Evolutionary conservation across 148 eudicot genomes (phyloP).

Genomic region (Arctostaphylos glauca): DNA sequence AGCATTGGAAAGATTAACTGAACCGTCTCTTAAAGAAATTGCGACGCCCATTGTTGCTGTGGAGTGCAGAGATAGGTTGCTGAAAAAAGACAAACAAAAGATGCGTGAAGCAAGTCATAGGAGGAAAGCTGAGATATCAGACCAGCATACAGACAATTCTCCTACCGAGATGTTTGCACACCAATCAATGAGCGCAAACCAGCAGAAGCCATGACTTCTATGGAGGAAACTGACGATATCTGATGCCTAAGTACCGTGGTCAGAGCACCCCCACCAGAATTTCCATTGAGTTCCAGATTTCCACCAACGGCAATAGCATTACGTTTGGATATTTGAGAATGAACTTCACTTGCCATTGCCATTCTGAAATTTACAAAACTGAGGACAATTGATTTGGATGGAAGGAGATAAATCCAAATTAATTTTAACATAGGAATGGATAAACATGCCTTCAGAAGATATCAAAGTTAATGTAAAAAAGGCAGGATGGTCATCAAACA

Average conservation of each 20-base stretch:
- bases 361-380: slow-evolving; percentile 50
- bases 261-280: slow-evolving; percentile 78
- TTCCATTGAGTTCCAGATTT: slow-evolving; percentile 69
- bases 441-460: background rate
- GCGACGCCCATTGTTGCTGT: slow-evolving; percentile 77
- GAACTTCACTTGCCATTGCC: slow-evolving; percentile 92
- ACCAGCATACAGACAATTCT: background rate
- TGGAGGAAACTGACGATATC: slow-evolving; percentile 61
- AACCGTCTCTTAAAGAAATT: slow-evolving; percentile 77
- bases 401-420: background rate
- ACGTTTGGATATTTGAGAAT: slow-evolving; percentile 76
- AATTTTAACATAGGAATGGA: background rate
- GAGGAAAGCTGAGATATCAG: slow-evolving; percentile 15
- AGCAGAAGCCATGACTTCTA: slow-evolving; percentile 74
- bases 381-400: slow-evolving; percentile 8
- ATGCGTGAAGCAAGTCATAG: slow-evolving; percentile 7
- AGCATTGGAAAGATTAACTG: slow-evolving; percentile 77
- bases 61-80: slow-evolving; percentile 74
- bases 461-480: background rate
- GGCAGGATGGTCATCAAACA: background rate
- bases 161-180: slow-evolving; percentile 78
- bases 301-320: slow-evolving; percentile 76
- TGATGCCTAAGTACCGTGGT: slow-evolving; percentile 69
- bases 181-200: slow-evolving; percentile 81
- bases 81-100: slow-evolving; percentile 30